Conservation (phyloP, 2,329 filamentous ascomycete species). For the Ophiocordyceps camponoti-floridani region DNA sequence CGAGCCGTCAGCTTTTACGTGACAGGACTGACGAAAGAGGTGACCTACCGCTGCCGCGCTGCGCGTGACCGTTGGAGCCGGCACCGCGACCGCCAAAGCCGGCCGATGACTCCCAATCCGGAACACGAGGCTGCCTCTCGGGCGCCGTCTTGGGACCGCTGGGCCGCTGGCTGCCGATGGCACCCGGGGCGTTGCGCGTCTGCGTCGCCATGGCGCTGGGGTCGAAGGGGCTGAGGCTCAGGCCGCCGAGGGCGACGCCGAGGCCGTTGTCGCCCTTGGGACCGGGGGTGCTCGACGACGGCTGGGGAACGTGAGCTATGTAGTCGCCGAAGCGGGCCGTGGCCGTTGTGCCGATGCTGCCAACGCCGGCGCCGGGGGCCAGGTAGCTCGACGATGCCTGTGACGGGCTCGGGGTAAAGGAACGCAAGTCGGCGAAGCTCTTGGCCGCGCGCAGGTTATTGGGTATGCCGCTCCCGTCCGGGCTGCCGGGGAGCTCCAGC, state of each 20-base stretch:
- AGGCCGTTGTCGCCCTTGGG: slow-evolving; percentile 21
- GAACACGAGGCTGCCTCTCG: slow-evolving; percentile 45
- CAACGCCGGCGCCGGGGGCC: slow-evolving; percentile 24
- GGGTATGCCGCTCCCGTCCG: slow-evolving; percentile 40
- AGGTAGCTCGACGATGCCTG: slow-evolving; percentile 68
- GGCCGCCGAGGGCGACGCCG: slow-evolving; percentile 27
- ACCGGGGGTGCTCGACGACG: slow-evolving; percentile 18
- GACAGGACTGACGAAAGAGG: background rate
- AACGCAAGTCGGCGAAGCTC: slow-evolving; percentile 88
- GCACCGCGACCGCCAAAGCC: slow-evolving; percentile 32
- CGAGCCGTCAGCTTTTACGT: slow-evolving; percentile 4
- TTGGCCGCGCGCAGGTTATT: slow-evolving; percentile 84
- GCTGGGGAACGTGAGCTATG: slow-evolving; percentile 17
- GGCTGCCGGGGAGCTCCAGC: slow-evolving; percentile 76
- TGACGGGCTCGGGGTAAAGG: slow-evolving; percentile 85
- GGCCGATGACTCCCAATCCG: slow-evolving; percentile 37
- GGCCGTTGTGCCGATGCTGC: slow-evolving; percentile 28
- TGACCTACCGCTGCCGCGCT: slow-evolving; percentile 40
- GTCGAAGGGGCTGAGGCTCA: slow-evolving; percentile 35
- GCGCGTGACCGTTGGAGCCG: slow-evolving; percentile 41
- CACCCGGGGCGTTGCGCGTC: slow-evolving; percentile 33
- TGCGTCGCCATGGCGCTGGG: slow-evolving; percentile 19
- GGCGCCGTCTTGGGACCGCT: slow-evolving; percentile 27
- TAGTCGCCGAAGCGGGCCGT: slow-evolving; percentile 28
- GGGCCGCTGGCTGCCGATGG: slow-evolving; percentile 48